Base-by-base conservation (phyloP, 2,329 filamentous ascomycete genomes). In the Falciphora oryzae region DNA sequence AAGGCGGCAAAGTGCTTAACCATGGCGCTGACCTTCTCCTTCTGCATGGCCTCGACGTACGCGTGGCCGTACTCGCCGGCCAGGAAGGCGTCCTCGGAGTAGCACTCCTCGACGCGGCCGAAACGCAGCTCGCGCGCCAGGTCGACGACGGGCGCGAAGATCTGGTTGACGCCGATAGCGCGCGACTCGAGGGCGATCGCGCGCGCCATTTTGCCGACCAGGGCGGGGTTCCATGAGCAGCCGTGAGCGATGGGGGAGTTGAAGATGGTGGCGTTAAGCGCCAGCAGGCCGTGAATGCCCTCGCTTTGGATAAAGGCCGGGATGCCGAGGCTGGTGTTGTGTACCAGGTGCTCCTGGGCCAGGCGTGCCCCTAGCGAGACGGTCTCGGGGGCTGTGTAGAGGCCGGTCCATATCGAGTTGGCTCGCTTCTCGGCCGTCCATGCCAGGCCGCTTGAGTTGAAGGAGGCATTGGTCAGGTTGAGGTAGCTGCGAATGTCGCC, bases 1-100 rank as follows among this genome's bases (percentile, higher is more conserved):
- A 87, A 91, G 1, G 83, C 90, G 16, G 86, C 87, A 72, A 89
- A 92, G 72, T 93, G 90, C 77, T 92, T 93, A 60, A 92, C 86
- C 74, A 86, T 91, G 22, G 89, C 85, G 29, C 85, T 86, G 6
- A 92, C 89, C 58, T 87, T 86, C 44, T 80, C 78, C 16, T 80
- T 81, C 73, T 92, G 88, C 2, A 92, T 77, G 28, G 89, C 80
- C 67, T 79, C 80, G 67, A 80, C 79, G 63, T 78, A 83, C 35
- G 81, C 78, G 69, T 90, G 87, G 1, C 84, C 86, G 65, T 90
- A 82, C 71, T 92, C 88, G 4, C 89, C 89, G 2, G 87, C 75
- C 67, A 92, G 79, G 69, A 83, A 89, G 0, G 83, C 77, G 67
- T 92, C 90, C 72, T 92, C 90, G 35, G 86, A 85, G 70, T 85